Base-by-base conservation (phyloP, 257 asterid species). In the Solanum rostratum region DNA sequence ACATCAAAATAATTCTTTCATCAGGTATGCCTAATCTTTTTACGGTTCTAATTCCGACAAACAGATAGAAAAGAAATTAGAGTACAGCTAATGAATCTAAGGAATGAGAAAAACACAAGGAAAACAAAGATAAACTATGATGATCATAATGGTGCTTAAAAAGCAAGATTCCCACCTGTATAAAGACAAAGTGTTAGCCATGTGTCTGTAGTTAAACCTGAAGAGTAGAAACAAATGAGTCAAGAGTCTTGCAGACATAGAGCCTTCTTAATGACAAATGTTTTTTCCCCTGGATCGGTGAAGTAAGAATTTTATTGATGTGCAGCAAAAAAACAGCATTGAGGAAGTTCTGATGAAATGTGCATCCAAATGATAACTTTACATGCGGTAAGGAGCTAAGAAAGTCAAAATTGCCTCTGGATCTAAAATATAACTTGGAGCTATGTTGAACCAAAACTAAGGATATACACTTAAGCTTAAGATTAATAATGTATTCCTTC, bases 1-100 rank as follows among this genome's bases (percentile, higher is more conserved):
- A 88, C 98, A 95, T 97, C 59, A 97, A 92, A 84, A 97, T 95
- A 82, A 95, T 97, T 88, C 98, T 95, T 92, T 97, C 98, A 65
- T 97, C 98, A n/a, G 98, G 99, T 85, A 97, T 97, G 81, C 99
- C 99, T 83, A 97, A 86, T 60, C 98, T 92, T 88, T 97, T 97
- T 80, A 97, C 99, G n/a, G 98, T 97, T 88, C 99, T 97, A 88
- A 79, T 85, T 81, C 52, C 68, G 86, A 86, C 80, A 54, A 59
- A 73, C 54, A 81, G 79, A 82, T 41, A 16, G 45, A 6, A 68
- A 50, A 78, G 18, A 27, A 16, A 78, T 78, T 27, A 78, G 82
- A 50, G 18, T 18, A 16, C 29, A 50, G 82, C 18, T 5, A 78
- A 50, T 78, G 63, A 2, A 68, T 50, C 60, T 49, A 24, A 76